These are phyloP conservation scores for Byssochlamys sp. DNA, from an alignment of 2,329 filamentous ascomycete genomes.

Conservation along the genomic window DNA sequence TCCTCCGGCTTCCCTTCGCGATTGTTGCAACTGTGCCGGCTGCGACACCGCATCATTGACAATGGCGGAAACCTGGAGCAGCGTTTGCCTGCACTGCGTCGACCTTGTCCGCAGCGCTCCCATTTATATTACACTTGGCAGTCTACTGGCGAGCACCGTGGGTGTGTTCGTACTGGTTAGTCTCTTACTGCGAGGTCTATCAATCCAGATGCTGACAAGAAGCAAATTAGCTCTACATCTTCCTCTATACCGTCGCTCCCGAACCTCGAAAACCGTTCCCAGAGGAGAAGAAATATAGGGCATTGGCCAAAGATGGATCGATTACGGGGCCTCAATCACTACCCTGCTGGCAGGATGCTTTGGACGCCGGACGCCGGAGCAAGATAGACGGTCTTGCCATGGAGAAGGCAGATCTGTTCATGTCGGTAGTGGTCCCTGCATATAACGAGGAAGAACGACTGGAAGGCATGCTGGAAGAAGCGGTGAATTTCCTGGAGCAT, in stretches of 20 bases:
- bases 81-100: constrained; percentile 25
- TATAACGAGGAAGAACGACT: constrained; percentile 88
- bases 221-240: constrained; percentile 49
- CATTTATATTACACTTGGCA: constrained; percentile 17
- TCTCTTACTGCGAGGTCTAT: constrained; percentile 5
- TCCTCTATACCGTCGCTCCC: constrained; percentile 68
- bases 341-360: constrained; percentile 79
- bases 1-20: constrained; percentile 4
- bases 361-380: constrained; percentile 52
- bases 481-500: constrained; percentile 71
- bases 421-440: constrained; percentile 86
- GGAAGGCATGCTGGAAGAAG: constrained; percentile 76
- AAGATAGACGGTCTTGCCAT: constrained; percentile 42
- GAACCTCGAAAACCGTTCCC: constrained; percentile 62
- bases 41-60: background rate
- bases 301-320: constrained; percentile 57
- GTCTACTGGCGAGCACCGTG: constrained; percentile 18
- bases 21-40: background rate
- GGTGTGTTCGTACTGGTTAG: constrained; percentile 28
- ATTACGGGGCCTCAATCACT: constrained; percentile 48
- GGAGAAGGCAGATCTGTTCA: constrained; percentile 67
- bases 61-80: constrained; percentile 20
- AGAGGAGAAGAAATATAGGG: constrained; percentile 79
- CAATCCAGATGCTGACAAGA: background rate
- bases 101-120: constrained; percentile 20